Conservation (phyloP, 129 eudicot genomes). For the Scalesia atractyloides region DNA sequence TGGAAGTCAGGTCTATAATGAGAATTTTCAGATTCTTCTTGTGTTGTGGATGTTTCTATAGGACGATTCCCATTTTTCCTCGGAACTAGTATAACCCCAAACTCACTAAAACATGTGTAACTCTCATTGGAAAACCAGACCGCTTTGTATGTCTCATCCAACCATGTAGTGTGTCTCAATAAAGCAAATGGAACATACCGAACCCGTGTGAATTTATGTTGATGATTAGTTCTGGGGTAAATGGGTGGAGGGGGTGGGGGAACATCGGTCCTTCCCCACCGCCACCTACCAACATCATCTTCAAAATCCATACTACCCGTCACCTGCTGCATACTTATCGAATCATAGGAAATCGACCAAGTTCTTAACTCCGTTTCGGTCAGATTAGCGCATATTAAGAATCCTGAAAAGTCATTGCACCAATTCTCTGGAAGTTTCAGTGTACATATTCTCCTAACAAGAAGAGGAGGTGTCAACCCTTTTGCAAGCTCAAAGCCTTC, state of each 20-base stretch:
- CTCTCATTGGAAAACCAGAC: background rate
- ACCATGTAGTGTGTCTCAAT: background rate
- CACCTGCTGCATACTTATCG: background rate
- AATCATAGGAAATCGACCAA: too few species aligned
- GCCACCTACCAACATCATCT: background rate
- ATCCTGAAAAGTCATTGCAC: background rate
- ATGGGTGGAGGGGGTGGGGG: too few species aligned
- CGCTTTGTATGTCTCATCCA: background rate
- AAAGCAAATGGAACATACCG: background rate
- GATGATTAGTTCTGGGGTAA: too few species aligned
- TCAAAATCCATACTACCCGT: background rate
- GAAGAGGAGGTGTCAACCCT: background rate
- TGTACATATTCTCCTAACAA: background rate
- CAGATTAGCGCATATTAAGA: slow-evolving; percentile 6
- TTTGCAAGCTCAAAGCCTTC: background rate
- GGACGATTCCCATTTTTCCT: background rate
- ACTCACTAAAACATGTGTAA: background rate
- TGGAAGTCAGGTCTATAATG: too few species aligned
- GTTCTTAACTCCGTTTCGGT: too few species aligned
- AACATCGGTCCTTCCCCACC: background rate
- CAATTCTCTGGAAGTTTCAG: slow-evolving; percentile 11
- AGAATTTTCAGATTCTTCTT: too few species aligned
- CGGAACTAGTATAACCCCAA: background rate
- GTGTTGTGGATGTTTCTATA: background rate
- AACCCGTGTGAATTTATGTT: background rate